Evolutionary conservation across 768 basidiomycete genomes (phyloP).

Genomic region (Leccinum uliginosum): DNA sequence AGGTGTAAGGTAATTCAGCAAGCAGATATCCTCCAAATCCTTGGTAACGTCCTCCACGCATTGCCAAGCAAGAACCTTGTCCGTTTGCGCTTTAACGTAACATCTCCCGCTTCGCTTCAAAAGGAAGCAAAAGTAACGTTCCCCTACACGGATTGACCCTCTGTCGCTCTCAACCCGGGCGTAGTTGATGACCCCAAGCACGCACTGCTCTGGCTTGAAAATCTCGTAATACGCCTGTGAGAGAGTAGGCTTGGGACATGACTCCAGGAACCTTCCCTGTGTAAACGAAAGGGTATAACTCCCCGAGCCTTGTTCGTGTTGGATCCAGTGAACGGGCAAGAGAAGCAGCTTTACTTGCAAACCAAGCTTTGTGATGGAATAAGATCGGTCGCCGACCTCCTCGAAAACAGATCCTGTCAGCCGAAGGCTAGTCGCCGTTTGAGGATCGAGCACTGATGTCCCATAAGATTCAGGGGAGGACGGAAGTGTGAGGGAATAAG

Average conservation of each 20-base stretch:
- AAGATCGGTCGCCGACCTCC: slow-evolving; percentile 14
- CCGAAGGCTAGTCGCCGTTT: slow-evolving; percentile 1
- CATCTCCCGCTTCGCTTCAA: slow-evolving; percentile 4
- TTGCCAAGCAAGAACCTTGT: slow-evolving; percentile 10
- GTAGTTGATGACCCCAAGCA: slow-evolving; percentile 16
- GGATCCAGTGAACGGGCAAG: slow-evolving; percentile 9
- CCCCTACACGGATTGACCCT: slow-evolving; percentile 9
- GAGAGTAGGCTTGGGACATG: slow-evolving; percentile 4
- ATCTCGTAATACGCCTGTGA: slow-evolving; percentile 14
- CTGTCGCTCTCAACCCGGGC: slow-evolving; percentile 3
- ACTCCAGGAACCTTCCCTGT: slow-evolving; percentile 9
- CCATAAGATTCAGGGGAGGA: slow-evolving; percentile 11
- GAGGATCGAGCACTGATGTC: background rate
- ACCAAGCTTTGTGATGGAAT: slow-evolving; percentile 14
- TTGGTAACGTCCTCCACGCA: slow-evolving; percentile 8
- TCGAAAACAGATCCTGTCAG: slow-evolving; percentile 14
- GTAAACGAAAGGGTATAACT: slow-evolving; percentile 13
- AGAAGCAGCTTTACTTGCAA: slow-evolving; percentile 9
- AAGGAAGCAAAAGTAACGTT: slow-evolving; percentile 10
- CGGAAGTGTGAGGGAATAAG: slow-evolving; percentile 6
- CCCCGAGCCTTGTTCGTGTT: background rate
- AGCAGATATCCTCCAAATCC: slow-evolving; percentile 3
- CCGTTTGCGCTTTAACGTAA: slow-evolving; percentile 16
- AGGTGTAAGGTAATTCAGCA: slow-evolving; percentile 6
- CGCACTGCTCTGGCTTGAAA: slow-evolving; percentile 14